These are phyloP conservation scores for Ceratocystis ficicola DNA, from an alignment of 2,329 filamentous ascomycete species.

Conservation along the genomic window DNA sequence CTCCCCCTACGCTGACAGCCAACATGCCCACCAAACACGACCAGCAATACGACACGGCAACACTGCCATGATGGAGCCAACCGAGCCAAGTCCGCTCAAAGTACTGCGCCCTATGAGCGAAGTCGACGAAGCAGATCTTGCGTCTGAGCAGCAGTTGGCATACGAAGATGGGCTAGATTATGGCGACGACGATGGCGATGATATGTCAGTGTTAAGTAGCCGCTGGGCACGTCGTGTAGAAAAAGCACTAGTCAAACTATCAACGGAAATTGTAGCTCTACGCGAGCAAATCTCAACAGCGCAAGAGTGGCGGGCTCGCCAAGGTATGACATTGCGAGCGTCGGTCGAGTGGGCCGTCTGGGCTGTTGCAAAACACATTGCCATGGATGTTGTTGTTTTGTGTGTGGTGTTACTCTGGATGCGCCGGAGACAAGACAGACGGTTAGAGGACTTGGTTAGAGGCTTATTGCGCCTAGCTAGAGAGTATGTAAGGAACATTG, in stretches of 20 bases:
- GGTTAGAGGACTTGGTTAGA: constrained; percentile 62
- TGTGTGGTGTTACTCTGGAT: constrained; percentile 58
- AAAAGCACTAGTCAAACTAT: constrained; percentile 73
- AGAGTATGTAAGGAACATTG: constrained; percentile 47
- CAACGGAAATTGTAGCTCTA: constrained; percentile 80
- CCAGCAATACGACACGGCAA: constrained; percentile 32
- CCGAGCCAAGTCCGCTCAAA: constrained; percentile 44
- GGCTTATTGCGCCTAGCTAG: constrained; percentile 45
- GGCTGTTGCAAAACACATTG: constrained; percentile 58
- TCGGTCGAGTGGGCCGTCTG: constrained; percentile 63
- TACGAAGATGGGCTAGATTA: constrained; percentile 37
- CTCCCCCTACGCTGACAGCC: constrained; percentile 38
- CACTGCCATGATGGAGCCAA: constrained; percentile 38
- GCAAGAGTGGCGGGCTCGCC: constrained; percentile 56
- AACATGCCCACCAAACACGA: constrained; percentile 22
- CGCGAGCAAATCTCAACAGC: constrained; percentile 79
- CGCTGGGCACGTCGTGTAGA: constrained; percentile 73
- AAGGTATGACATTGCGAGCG: constrained; percentile 49
- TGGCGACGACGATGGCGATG: constrained; percentile 26
- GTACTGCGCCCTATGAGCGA: constrained; percentile 79
- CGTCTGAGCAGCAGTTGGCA: constrained; percentile 38
- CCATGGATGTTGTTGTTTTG: constrained; percentile 57
- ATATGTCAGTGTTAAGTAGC: constrained; percentile 20
- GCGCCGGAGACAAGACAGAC: constrained; percentile 55
- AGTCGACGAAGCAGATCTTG: constrained; percentile 54